These are phyloP conservation scores for Cyberlindnera subsufficiens DNA, from an alignment of 805 yeast genomes.

Conservation along the genomic window DNA sequence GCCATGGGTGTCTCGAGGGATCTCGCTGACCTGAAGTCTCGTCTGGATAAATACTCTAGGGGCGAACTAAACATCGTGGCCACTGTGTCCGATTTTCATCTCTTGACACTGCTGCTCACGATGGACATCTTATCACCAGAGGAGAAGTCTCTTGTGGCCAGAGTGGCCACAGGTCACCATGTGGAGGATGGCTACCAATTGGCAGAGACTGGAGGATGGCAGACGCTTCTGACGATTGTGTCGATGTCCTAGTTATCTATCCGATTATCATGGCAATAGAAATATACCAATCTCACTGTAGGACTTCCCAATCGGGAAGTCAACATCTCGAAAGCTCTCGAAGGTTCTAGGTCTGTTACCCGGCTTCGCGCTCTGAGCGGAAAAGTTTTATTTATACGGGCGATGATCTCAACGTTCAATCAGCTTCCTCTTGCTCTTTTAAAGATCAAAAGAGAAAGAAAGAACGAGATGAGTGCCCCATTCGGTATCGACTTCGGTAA, in stretches of 20 bases:
- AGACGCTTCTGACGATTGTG: conserved; percentile 59
- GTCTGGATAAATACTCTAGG: conserved; percentile 33
- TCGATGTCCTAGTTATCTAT: not conserved
- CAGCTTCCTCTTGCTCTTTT: not conserved
- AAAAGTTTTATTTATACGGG: not conserved
- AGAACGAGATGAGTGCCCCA: conserved; percentile 75
- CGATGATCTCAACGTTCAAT: not conserved
- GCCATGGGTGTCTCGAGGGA: conserved; percentile 73
- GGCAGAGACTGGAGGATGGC: conserved; percentile 72
- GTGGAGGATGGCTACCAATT: conserved; percentile 43
- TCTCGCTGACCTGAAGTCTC: conserved; percentile 44
- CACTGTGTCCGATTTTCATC: conserved; percentile 67
- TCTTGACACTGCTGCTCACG: conserved; percentile 51
- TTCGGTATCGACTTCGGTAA: conserved; percentile 98
- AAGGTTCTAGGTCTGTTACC: not conserved
- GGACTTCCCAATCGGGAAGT: not conserved
- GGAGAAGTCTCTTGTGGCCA: conserved; percentile 47
- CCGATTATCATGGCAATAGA: too few relatives aligned
- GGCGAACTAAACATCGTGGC: conserved; percentile 26
- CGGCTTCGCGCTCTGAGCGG: not conserved
- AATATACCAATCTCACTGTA: not conserved
- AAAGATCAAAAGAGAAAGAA: not conserved
- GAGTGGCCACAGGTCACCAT: conserved; percentile 38
- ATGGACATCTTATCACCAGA: conserved; percentile 50
- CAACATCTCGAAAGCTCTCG: not conserved